A percentile compares a stretch with the other conserved stretches of the same genome.
Evolutionary conservation across 2,329 filamentous ascomycete species (phyloP).

Genomic region (Scopulariopsis brevicaulis): DNA sequence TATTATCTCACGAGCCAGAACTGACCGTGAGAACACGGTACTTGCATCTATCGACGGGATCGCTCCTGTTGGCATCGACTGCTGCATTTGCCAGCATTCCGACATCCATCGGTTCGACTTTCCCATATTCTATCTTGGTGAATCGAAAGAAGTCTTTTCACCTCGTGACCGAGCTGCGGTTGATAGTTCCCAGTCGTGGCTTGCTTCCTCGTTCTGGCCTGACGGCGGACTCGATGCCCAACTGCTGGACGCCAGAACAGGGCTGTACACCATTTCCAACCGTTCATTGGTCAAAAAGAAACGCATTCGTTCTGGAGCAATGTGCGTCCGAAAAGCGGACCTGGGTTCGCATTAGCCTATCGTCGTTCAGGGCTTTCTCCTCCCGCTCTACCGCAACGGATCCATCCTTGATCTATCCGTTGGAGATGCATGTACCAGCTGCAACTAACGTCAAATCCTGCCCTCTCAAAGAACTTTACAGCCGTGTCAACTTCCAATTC

Average conservation of each 20-base stretch:
- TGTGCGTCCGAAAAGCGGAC: neutral
- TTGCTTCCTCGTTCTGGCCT: neutral
- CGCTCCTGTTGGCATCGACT: no score
- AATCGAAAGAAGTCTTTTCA: no score
- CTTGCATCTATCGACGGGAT: no score
- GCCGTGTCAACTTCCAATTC: constrained; percentile 5
- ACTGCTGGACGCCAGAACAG: neutral
- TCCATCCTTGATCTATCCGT: neutral
- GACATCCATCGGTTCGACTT: no score
- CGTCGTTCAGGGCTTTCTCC: neutral
- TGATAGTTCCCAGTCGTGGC: neutral
- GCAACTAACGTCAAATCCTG: neutral
- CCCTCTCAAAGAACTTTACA: neutral
- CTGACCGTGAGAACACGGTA: no score
- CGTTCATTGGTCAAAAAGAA: neutral
- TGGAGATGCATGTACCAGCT: neutral
- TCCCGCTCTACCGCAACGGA: neutral
- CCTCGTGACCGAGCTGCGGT: neutral
- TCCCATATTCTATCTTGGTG: no score
- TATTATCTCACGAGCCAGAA: no score
- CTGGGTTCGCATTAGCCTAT: neutral
- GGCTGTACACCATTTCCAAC: neutral
- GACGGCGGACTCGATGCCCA: neutral
- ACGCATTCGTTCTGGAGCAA: neutral
- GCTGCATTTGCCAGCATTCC: no score